These are phyloP conservation scores for Fraxinus anomala DNA, from an alignment of 257 asterid species.

Conservation along the genomic window DNA sequence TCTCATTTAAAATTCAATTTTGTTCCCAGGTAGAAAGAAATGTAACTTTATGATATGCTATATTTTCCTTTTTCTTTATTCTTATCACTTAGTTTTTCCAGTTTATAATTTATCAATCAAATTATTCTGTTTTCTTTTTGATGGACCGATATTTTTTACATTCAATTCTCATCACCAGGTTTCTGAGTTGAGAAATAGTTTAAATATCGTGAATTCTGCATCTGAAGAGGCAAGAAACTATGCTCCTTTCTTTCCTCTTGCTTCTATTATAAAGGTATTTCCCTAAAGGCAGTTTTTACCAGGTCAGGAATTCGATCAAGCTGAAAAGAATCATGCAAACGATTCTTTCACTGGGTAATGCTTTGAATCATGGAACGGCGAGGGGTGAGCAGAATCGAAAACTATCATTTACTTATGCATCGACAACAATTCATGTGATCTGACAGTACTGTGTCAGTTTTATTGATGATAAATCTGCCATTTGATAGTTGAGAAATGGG, in stretches of 20 bases:
- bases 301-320: constrained; percentile 78
- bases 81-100: not conserved
- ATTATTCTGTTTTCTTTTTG: not conserved
- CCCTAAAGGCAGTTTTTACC: constrained; percentile 37
- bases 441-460: not conserved
- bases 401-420: constrained; percentile 1
- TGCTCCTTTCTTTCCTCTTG: constrained; percentile 17
- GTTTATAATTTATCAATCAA: not conserved
- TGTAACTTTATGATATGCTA: constrained; percentile 7
- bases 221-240: constrained; percentile 69
- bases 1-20: constrained; percentile 72
- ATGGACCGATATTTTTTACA: not conserved
- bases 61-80: not conserved
- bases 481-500: not conserved
- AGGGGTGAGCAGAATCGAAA: constrained; percentile 51
- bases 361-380: constrained; percentile 90
- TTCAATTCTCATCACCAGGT: constrained; percentile 42
- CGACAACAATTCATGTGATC: not conserved
- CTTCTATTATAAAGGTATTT: constrained; percentile 13
- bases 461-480: not conserved
- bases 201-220: constrained; percentile 62
- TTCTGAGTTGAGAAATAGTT: constrained; percentile 56
- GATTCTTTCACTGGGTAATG: constrained; percentile 83
- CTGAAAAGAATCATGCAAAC: constrained; percentile 81
- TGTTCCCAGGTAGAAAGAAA: constrained; percentile 55